Percentiles rank a stretch among this genome's conserved stretches.
These are phyloP conservation scores for Acrodontium crateriforme DNA, from an alignment of 2,329 filamentous ascomycete species.

Conservation along the genomic window DNA sequence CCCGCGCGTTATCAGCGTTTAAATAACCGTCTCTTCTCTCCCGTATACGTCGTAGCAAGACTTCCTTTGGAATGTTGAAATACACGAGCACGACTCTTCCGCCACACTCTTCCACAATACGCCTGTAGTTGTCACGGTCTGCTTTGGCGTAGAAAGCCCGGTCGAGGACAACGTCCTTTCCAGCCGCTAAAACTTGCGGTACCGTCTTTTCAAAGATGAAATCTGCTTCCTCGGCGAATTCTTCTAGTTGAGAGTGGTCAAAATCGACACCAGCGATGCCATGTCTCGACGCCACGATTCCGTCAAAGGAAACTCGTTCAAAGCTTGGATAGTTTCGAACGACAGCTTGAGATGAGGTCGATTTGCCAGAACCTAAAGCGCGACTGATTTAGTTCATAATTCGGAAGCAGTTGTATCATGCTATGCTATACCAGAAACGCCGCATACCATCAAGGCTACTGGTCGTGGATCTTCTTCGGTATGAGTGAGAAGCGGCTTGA, in stretches of 20 bases:
- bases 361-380: background rate
- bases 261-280: slow-evolving; percentile 1
- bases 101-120: background rate
- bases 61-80: slow-evolving; percentile 1
- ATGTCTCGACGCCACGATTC: background rate
- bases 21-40: background rate
- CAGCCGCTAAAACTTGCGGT: background rate
- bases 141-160: slow-evolving; percentile 1
- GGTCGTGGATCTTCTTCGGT: too few species aligned
- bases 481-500: too few species aligned
- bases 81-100: background rate
- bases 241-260: background rate
- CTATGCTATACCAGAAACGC: too few species aligned
- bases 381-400: too few species aligned
- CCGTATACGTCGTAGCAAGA: background rate
- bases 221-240: slow-evolving; percentile 1
- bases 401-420: too few species aligned
- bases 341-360: background rate
- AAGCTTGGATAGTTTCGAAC: background rate
- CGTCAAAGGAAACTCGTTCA: slow-evolving; percentile 1
- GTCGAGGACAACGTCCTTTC: slow-evolving; percentile 1
- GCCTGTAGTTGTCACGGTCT: background rate
- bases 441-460: too few species aligned
- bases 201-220: background rate
- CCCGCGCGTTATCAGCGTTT: background rate